Base-by-base conservation (phyloP, 139 green algal genomes). In the Ettlia oleoabundans region DNA sequence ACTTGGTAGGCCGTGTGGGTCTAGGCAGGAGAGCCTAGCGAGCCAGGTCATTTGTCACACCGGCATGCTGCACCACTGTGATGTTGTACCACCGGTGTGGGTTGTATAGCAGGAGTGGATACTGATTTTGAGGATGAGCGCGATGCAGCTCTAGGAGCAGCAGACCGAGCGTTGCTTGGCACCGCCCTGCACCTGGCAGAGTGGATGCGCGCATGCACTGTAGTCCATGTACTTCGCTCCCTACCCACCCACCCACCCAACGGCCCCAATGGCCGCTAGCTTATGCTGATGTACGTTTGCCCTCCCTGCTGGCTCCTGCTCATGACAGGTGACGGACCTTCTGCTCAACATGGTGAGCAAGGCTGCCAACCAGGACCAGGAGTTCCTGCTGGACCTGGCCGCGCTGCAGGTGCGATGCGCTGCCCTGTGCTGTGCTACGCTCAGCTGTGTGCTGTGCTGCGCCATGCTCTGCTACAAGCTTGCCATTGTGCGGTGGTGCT, bases 251-350 rank as follows among this genome's bases (percentile, higher is more conserved):
- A 10, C 47, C 15, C 47, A 24, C 47, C 10, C 10, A 58, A 58
- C 47, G 15, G 18, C 58, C 58, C 13, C 58, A 21, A 94, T 3
- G 91, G 96, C 84, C 77, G 93, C 37, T 86, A 96, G 41, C 85
- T 97, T n/a, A n/a, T n/a, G n/a, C n/a, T n/a, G n/a, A n/a, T n/a
- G n/a, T n/a, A n/a, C n/a, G n/a, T n/a, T n/a, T n/a, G n/a, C n/a
- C n/a, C n/a, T n/a, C n/a, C n/a, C n/a, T n/a, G n/a, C n/a, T n/a
- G n/a, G n/a, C n/a, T n/a, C n/a, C n/a, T n/a, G n/a, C n/a, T n/a
- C n/a, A n/a, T n/a, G n/a, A 55, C 98, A 98, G 83, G 95, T 98
- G 1, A 98, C 96, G 5, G 95, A 99, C 86, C 84, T 97, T 40
- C 91, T 99, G 53, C 87, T 99, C 38, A 94, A 96, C 84, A 96